Conservation (phyloP, 108 stramenopile species). For the Cyclotella kingstonii region DNA sequence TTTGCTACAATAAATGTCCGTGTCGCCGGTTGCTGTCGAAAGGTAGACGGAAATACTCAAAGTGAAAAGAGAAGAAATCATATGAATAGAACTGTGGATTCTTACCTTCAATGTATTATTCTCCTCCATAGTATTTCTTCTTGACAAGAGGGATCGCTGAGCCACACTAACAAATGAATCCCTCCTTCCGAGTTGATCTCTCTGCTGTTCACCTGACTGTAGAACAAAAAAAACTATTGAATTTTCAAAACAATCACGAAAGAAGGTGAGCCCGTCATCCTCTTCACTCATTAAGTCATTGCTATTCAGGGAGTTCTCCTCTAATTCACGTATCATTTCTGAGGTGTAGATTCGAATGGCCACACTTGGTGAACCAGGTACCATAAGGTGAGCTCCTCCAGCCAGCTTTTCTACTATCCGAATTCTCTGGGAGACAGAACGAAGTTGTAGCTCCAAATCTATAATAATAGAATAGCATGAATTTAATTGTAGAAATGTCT, state of each 20-base stretch:
- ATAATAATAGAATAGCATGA: neutral
- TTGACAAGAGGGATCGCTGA: conserved; percentile 28
- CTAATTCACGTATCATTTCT: conserved; percentile 26
- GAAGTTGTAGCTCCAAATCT: conserved; percentile 50
- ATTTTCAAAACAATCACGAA: conserved; percentile 50
- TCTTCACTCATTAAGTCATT: neutral
- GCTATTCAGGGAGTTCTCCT: neutral
- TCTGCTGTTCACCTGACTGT: conserved; percentile 24
- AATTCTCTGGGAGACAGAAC: conserved; percentile 43
- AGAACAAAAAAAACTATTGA: conserved; percentile 49
- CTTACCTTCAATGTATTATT: conserved; percentile 17
- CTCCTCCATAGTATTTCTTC: neutral
- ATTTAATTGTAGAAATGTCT: neutral
- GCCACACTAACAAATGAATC: conserved; percentile 53
- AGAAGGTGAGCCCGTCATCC: conserved; percentile 34
- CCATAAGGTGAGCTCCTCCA: conserved; percentile 54
- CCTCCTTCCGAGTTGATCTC: conserved; percentile 43
- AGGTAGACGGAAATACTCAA: neutral
- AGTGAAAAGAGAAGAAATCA: neutral
- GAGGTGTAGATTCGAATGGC: conserved; percentile 46
- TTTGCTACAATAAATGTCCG: conserved; percentile 31
- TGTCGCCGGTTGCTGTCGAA: conserved; percentile 12
- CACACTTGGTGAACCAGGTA: conserved; percentile 42
- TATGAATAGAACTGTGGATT: neutral
- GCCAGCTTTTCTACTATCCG: conserved; percentile 54